These are phyloP conservation scores for Dryas integrifolia DNA, from an alignment of 331 rosid species.

Conservation along the genomic window DNA sequence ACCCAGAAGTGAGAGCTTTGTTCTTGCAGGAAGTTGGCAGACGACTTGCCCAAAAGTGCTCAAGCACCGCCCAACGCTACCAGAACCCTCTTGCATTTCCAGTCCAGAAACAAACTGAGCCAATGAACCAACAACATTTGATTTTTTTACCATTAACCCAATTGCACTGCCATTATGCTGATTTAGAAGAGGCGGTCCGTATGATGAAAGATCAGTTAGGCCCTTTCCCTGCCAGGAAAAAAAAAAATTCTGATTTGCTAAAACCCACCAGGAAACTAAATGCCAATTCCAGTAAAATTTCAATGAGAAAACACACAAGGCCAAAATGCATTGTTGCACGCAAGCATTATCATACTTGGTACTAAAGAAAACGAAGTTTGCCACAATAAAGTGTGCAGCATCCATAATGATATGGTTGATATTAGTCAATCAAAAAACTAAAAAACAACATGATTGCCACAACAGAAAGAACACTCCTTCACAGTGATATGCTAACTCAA, in stretches of 20 bases:
- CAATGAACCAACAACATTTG: constrained; percentile 69
- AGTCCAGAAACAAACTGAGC: constrained; percentile 63
- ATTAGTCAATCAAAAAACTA: not conserved
- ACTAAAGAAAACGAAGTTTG: not conserved
- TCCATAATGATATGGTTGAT: not conserved
- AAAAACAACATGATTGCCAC: not conserved
- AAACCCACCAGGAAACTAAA: not conserved
- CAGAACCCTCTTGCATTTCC: constrained; percentile 38
- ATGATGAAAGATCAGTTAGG: constrained; percentile 57
- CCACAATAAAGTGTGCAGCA: not conserved
- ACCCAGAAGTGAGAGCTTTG: constrained; percentile 70
- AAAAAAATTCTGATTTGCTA: not conserved
- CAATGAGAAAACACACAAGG: not conserved
- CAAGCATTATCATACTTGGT: not conserved
- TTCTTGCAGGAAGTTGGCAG: constrained; percentile 58
- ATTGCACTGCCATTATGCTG: constrained; percentile 61
- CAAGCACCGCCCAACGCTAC: constrained; percentile 38
- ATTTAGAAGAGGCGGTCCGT: constrained; percentile 77
- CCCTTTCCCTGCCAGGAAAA: constrained; percentile 56
- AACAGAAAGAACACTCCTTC: not conserved
- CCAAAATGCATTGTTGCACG: not conserved
- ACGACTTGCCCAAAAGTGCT: constrained; percentile 68
- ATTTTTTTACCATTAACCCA: constrained; percentile 69
- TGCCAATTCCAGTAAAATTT: not conserved
- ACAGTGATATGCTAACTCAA: not conserved